Evolutionary conservation across 1,284 basidiomycete species (phyloP).

Genomic region (Singerocomus inundabilis): DNA sequence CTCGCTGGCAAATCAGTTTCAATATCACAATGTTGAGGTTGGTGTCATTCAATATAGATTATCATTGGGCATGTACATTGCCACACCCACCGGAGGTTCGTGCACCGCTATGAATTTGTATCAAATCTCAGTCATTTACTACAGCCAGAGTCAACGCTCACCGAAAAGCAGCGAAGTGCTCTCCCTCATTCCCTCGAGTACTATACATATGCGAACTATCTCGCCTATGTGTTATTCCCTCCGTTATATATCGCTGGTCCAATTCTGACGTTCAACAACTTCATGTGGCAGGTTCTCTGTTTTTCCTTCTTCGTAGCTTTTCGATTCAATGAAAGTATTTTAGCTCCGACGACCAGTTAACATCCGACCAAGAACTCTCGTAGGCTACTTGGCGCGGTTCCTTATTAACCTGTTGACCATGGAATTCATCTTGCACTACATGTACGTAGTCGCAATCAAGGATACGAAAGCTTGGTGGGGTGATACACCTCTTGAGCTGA

Average conservation of each 20-base stretch:
- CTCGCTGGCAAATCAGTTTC: conserved; percentile 92
- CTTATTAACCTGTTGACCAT: conserved; percentile 62
- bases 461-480: conserved; percentile 77
- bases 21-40: conserved; percentile 97
- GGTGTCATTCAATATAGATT: conserved; percentile 91
- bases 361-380: conserved; percentile 37
- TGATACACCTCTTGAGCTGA: conserved; percentile 76
- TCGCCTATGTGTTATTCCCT: conserved; percentile 84
- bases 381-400: conserved; percentile 74
- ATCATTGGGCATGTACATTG: conserved; percentile 72
- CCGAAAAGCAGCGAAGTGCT: conserved; percentile 58
- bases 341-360: conserved; percentile 55
- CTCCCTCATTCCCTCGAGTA: conserved; percentile 44
- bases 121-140: conserved; percentile 11
- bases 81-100: conserved; percentile 44
- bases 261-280: conserved; percentile 96
- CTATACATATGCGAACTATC: conserved; percentile 59
- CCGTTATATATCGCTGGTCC: conserved; percentile 96
- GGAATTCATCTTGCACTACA: conserved; percentile 91
- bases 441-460: conserved; percentile 98
- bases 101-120: conserved; percentile 2
- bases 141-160: conserved; percentile 37
- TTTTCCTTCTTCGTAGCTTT: neutral
- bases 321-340: neutral
- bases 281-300: conserved; percentile 79